Conservation (phyloP, 768 basidiomycete genomes). For the Boletus bicolor region DNA sequence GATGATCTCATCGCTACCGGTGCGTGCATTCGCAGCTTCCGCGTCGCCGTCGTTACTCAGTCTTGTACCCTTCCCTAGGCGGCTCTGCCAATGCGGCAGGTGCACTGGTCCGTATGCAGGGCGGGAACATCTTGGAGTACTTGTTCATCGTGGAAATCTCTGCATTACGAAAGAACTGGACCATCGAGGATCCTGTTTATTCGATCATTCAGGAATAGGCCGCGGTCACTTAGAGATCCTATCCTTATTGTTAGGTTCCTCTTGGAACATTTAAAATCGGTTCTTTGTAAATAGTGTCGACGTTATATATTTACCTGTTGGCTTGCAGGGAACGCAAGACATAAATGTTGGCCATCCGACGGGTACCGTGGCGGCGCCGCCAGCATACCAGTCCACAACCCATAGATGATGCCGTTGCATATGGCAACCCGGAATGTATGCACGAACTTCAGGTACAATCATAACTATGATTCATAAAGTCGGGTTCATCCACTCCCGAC, state of each 20-base stretch:
- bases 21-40: conserved; percentile 31
- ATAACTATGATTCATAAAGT: too few species aligned
- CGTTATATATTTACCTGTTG: not conserved
- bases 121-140: conserved; percentile 87
- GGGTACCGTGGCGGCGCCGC: too few species aligned
- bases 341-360: not conserved
- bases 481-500: too few species aligned
- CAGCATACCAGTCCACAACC: too few species aligned
- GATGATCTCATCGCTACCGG: conserved; percentile 98
- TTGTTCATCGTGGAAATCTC: conserved; percentile 87
- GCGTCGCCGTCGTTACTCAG: conserved; percentile 5
- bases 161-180: conserved; percentile 75
- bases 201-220: conserved; percentile 74
- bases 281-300: not conserved
- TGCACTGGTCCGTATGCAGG: conserved; percentile 76
- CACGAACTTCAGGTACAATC: too few species aligned
- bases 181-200: conserved; percentile 72
- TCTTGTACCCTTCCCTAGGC: conserved; percentile 42
- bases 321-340: not conserved
- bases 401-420: not conserved
- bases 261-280: not conserved
- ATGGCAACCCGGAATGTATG: not conserved
- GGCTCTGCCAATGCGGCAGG: conserved; percentile 94
- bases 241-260: conserved; percentile 17
- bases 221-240: conserved; percentile 14